Evolutionary conservation across 768 basidiomycete genomes (phyloP).

Genomic region (Lyophyllum decastes): DNA sequence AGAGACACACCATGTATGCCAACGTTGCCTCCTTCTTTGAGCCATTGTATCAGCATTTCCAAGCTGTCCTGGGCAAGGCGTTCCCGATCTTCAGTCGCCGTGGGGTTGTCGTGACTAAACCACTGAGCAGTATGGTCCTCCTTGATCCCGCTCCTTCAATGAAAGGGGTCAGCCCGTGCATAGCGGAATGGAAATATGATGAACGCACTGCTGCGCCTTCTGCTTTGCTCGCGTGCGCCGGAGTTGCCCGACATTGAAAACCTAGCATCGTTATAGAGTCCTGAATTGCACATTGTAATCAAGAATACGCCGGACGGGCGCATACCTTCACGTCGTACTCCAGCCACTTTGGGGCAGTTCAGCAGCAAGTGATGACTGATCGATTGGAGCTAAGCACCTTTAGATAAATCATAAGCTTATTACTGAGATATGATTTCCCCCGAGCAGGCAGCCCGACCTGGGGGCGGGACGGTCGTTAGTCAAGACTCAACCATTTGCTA

Average conservation of each 20-base stretch:
- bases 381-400: constrained; percentile 53
- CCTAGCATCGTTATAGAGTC: constrained; percentile 44
- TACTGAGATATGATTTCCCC: constrained; percentile 97
- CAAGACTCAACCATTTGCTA: background rate
- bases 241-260: constrained; percentile 97
- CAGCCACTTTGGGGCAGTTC: constrained; percentile 70
- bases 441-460: constrained; percentile 97
- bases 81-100: constrained; percentile 78
- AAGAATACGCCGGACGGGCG: background rate
- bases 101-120: constrained; percentile 84
- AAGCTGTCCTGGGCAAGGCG: constrained; percentile 87
- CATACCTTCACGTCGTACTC: constrained; percentile 94
- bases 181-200: background rate
- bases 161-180: constrained; percentile 1
- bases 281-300: background rate
- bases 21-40: constrained; percentile 94
- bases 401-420: constrained; percentile 95
- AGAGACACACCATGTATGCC: constrained; percentile 83
- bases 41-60: constrained; percentile 93
- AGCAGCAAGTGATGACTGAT: constrained; percentile 11
- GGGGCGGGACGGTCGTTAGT: background rate
- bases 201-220: constrained; percentile 67
- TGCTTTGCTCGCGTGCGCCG: constrained; percentile 84
- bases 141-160: constrained; percentile 70
- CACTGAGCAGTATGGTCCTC: constrained; percentile 91